Evolutionary conservation across 2,329 filamentous ascomycete genomes (phyloP).

Genomic region (Monosporascus sp.): DNA sequence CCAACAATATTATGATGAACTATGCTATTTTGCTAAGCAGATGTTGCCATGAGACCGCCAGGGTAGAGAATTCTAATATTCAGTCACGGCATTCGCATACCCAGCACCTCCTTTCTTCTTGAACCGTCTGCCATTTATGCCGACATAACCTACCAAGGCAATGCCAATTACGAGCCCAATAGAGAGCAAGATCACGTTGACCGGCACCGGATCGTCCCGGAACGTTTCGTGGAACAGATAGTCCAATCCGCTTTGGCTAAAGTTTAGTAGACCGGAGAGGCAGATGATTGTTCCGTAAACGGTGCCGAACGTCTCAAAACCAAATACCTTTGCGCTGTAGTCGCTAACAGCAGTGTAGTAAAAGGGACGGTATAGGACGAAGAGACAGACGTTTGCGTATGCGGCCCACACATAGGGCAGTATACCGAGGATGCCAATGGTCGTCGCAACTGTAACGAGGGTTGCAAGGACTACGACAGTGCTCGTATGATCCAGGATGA

Average conservation of each 20-base stretch:
- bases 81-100: slow-evolving; percentile 5
- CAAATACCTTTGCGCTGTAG: slow-evolving; percentile 87
- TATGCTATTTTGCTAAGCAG: too few species aligned
- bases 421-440: slow-evolving; percentile 71
- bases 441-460: slow-evolving; percentile 66
- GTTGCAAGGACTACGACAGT: slow-evolving; percentile 66
- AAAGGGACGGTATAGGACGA: slow-evolving; percentile 79
- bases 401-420: slow-evolving; percentile 65
- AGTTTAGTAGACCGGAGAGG: slow-evolving; percentile 76
- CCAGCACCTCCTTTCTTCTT: slow-evolving; percentile 16
- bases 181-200: slow-evolving; percentile 64
- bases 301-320: slow-evolving; percentile 85
- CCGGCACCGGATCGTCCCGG: slow-evolving; percentile 65
- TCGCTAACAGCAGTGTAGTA: slow-evolving; percentile 91
- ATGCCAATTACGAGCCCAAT: slow-evolving; percentile 60
- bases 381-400: slow-evolving; percentile 71
- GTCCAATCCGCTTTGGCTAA: slow-evolving; percentile 76
- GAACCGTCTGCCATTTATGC: slow-evolving; percentile 28
- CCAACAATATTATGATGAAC: too few species aligned
- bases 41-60: too few species aligned
- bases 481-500: slow-evolving; percentile 69
- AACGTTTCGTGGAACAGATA: slow-evolving; percentile 71
- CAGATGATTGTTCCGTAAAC: slow-evolving; percentile 93
- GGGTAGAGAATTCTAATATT: slow-evolving; percentile 8
- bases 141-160: slow-evolving; percentile 63